Evolutionary conservation across 1,139 yeast species (phyloP).

Genomic region (Pneumocystis oryctolagi): DNA sequence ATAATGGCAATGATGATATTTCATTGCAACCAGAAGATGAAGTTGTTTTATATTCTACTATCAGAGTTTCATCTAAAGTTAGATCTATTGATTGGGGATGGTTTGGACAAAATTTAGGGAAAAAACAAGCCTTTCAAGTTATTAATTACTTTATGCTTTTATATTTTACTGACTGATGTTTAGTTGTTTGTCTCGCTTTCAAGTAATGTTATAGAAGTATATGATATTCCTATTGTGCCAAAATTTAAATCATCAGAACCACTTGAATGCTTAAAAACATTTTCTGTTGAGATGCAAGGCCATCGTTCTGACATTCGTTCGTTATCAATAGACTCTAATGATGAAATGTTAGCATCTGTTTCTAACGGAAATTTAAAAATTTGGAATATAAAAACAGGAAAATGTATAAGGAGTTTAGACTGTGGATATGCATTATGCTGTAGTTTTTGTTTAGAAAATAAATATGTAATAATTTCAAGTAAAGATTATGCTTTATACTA

Average conservation of each 20-base stretch:
- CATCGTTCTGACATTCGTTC: conserved; percentile 83
- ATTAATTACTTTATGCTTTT: conserved; percentile 5
- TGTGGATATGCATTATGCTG: conserved; percentile 78
- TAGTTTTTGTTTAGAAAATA: conserved; percentile 80
- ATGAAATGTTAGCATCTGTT: conserved; percentile 70
- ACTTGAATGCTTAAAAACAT: conserved; percentile 38
- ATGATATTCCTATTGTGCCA: conserved; percentile 38
- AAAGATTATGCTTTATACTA: neutral
- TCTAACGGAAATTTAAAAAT: conserved; percentile 78
- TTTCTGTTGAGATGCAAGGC: conserved; percentile 60
- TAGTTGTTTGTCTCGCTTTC: conserved; percentile 51
- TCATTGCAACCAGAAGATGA: conserved; percentile 20
- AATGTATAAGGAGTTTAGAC: conserved; percentile 73
- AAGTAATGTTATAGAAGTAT: conserved; percentile 63
- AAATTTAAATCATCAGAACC: conserved; percentile 31
- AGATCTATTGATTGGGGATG: conserved; percentile 24
- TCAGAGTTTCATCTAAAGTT: conserved; percentile 24
- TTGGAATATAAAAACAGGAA: conserved; percentile 64
- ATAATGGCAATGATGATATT: conserved; percentile 31
- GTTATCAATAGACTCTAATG: conserved; percentile 66
- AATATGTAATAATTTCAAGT: conserved; percentile 19
- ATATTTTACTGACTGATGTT: conserved; percentile 25
- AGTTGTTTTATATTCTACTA: conserved; percentile 21
- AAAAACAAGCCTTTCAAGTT: conserved; percentile 18
- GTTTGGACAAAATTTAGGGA: neutral